Conservation (phyloP, 2,329 filamentous ascomycete species). For the Alternaria arborescens region DNA sequence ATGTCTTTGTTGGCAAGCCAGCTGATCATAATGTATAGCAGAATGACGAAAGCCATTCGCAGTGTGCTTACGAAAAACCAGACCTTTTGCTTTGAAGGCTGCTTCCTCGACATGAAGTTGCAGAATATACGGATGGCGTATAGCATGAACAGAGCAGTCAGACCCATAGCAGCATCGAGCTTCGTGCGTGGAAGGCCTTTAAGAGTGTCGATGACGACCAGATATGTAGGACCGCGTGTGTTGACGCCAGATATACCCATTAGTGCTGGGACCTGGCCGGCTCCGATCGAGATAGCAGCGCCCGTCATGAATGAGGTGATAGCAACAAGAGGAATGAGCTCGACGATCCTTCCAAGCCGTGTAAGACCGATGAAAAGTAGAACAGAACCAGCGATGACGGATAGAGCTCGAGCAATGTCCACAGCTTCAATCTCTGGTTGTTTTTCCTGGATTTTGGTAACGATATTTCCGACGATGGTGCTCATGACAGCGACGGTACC, state of each 20-base stretch:
- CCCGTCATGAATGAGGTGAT: slow-evolving; percentile 98
- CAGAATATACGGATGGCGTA: slow-evolving; percentile 59
- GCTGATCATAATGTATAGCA: slow-evolving; percentile 91
- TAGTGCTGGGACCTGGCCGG: slow-evolving; percentile 82
- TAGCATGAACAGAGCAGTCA: slow-evolving; percentile 80
- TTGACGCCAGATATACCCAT: slow-evolving; percentile 81
- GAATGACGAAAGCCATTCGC: slow-evolving; percentile 87
- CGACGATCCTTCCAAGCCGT: slow-evolving; percentile 87
- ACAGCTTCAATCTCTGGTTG: slow-evolving; percentile 54
- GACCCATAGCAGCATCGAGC: slow-evolving; percentile 84
- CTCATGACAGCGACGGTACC: slow-evolving; percentile 98
- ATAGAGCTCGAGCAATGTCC: slow-evolving; percentile 79
- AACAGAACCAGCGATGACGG: slow-evolving; percentile 80
- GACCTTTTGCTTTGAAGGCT: slow-evolving; percentile 75
- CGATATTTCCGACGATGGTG: slow-evolving; percentile 84
- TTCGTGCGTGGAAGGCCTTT: slow-evolving; percentile 73
- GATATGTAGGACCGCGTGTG: slow-evolving; percentile 80
- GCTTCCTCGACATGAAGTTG: slow-evolving; percentile 69
- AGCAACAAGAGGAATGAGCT: slow-evolving; percentile 89
- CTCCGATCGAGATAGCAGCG: slow-evolving; percentile 86
- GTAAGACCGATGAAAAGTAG: slow-evolving; percentile 82
- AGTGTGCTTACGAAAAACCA: slow-evolving; percentile 94
- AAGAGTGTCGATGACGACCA: slow-evolving; percentile 84
- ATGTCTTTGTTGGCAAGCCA: slow-evolving; percentile 77
- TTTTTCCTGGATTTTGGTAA: slow-evolving; percentile 65